Percentiles rank a stretch among this genome's conserved stretches.
phyloP scores from a whole-genome alignment of 2,329 filamentous ascomycete species.

The Ceratocystis diversiconidia region DNA sequence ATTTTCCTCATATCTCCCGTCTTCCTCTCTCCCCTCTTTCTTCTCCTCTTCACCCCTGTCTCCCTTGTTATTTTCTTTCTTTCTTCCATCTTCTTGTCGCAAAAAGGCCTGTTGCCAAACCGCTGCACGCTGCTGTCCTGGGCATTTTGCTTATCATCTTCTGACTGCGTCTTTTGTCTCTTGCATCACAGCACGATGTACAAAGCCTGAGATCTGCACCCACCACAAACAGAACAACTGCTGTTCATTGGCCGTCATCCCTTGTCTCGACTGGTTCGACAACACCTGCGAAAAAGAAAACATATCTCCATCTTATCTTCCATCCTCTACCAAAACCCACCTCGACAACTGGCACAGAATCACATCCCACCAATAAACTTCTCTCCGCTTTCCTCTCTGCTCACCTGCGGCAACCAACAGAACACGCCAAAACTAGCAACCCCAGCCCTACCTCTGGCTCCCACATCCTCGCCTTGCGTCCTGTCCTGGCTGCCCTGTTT shows the following conservation, averaged over 20 bases:
- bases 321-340: background rate
- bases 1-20: background rate
- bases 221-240: background rate
- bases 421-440: no score
- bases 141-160: background rate
- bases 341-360: background rate
- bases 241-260: background rate
- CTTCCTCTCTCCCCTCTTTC: background rate
- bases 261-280: slow-evolving; percentile 1
- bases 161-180: background rate
- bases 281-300: background rate
- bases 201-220: background rate
- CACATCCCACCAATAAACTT: background rate
- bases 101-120: background rate
- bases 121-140: background rate
- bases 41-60: background rate
- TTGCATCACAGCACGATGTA: background rate
- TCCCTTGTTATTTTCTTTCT: background rate
- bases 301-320: background rate
- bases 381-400: background rate
- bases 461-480: background rate
- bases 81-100: background rate
- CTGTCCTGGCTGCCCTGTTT: no score
- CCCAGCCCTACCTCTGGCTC: background rate
- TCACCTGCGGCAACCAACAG: background rate